Percentiles rank a stretch among this genome's conserved stretches.
phyloP scores from a whole-genome alignment of 805 yeast species.

The Schwanniomyces pseudopolymorphus region DNA sequence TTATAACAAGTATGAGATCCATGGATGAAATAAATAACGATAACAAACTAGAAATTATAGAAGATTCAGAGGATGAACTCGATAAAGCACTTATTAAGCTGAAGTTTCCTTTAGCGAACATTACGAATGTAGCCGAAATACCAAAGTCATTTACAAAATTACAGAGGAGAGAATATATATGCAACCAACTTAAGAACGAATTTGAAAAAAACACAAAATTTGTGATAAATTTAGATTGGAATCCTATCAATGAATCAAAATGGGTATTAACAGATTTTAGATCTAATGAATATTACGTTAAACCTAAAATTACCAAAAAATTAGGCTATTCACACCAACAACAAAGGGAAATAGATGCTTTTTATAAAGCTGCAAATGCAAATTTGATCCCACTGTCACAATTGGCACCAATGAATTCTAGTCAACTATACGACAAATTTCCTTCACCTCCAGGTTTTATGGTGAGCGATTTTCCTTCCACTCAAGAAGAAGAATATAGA shows the following conservation, averaged over 20 bases:
- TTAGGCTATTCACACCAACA: constrained; percentile 15
- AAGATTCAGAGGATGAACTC: constrained; percentile 10
- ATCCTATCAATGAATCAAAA: constrained; percentile 36
- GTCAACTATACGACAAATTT: constrained; percentile 35
- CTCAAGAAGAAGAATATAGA: constrained; percentile 28
- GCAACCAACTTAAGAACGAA: constrained; percentile 22
- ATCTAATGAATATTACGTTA: constrained; percentile 23
- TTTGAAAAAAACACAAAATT: constrained; percentile 16
- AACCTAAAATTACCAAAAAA: constrained; percentile 11
- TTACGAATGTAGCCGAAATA: constrained; percentile 3
- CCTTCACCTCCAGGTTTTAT: constrained; percentile 43
- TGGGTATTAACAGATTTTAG: constrained; percentile 40
- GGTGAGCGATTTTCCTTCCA: constrained; percentile 36
- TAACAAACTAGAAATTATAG: constrained; percentile 3
- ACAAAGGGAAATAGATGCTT: constrained; percentile 12
- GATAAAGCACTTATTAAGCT: not conserved
- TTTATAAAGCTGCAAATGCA: constrained; percentile 11
- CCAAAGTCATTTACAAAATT: constrained; percentile 24
- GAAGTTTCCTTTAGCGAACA: constrained; percentile 9
- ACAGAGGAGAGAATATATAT: constrained; percentile 30
- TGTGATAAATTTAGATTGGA: constrained; percentile 22
- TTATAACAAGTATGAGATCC: not conserved
- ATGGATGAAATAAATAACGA: not conserved
- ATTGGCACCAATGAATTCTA: not conserved
- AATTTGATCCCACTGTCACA: constrained; percentile 1